These are phyloP conservation scores for Aureobasidium sp. DNA, from an alignment of 2,329 filamentous ascomycete genomes.

Conservation along the genomic window DNA sequence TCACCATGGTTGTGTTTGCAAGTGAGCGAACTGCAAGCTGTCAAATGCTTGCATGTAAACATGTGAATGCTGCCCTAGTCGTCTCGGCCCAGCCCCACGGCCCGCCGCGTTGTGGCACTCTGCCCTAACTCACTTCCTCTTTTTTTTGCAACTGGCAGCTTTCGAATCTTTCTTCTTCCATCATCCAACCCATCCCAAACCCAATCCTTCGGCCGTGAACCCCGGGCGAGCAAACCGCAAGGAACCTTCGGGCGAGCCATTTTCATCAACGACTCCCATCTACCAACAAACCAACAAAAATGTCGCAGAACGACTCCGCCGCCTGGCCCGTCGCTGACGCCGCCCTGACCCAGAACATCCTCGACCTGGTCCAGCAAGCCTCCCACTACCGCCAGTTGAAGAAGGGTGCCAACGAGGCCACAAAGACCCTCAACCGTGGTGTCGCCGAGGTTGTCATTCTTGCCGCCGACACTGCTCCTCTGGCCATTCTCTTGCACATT, in stretches of 20 bases:
- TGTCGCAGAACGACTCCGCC: constrained; percentile 15
- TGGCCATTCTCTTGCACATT: constrained; percentile 82
- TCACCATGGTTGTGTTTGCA: neutral
- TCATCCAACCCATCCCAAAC: neutral
- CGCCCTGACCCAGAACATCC: constrained; percentile 41
- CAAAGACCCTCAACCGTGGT: constrained; percentile 38
- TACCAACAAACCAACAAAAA: constrained; percentile 2
- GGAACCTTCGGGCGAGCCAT: constrained; percentile 12
- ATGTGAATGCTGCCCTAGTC: neutral
- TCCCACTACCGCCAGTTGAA: constrained; percentile 57
- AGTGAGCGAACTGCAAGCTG: neutral
- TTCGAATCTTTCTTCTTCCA: neutral
- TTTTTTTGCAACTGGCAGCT: neutral
- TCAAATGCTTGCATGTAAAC: neutral
- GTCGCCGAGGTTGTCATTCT: constrained; percentile 84
- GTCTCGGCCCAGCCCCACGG: neutral
- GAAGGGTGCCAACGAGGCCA: constrained; percentile 71
- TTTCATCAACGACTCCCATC: neutral
- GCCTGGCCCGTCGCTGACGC: constrained; percentile 30
- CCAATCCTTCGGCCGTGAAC: constrained; percentile 8
- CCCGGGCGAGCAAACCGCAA: constrained; percentile 11
- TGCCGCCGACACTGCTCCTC: constrained; percentile 76
- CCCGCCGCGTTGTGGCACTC: neutral
- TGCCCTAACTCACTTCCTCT: neutral
- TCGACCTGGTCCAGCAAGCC: constrained; percentile 56